Percentiles rank a stretch among this genome's conserved stretches.
phyloP scores from a whole-genome alignment of 192 early-diverging fungal genomes.

The Backusella luteola region DNA sequence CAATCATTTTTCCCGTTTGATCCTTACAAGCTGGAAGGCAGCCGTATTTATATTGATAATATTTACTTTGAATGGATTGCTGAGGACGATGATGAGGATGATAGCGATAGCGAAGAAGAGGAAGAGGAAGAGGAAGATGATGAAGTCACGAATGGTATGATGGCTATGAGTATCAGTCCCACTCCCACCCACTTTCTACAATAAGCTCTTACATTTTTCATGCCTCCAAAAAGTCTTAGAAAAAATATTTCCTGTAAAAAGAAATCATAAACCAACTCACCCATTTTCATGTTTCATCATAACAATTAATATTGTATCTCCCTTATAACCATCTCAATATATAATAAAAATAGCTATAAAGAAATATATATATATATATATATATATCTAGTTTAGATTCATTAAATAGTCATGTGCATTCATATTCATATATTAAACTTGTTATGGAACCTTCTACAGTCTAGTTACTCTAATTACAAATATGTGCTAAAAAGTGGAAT shows the following conservation, averaged over 20 bases:
- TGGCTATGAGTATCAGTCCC: constrained; percentile 55
- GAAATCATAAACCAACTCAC: background rate
- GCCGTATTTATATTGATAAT: constrained; percentile 61
- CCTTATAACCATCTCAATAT: background rate
- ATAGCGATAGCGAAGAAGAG: constrained; percentile 38
- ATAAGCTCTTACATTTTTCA: background rate
- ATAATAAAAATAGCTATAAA: background rate
- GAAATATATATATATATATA: no score
- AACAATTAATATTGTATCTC: background rate
- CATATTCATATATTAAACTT: background rate
- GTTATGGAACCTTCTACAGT: no score
- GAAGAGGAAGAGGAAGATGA: constrained; percentile 37
- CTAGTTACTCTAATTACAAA: no score
- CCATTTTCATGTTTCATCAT: constrained; percentile 3
- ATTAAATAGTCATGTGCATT: background rate
- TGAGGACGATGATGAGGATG: constrained; percentile 49
- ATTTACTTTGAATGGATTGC: constrained; percentile 84
- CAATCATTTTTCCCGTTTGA: constrained; percentile 93
- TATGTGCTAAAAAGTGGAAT: no score
- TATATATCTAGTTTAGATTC: background rate
- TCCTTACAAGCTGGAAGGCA: constrained; percentile 75
- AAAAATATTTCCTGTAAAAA: constrained; percentile 10
- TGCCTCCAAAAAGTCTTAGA: background rate
- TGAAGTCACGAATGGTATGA: constrained; percentile 45
- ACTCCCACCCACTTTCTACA: constrained; percentile 37